Base-by-base conservation (phyloP, 2,329 filamentous ascomycete species). In the Paecilomyces sp. region DNA sequence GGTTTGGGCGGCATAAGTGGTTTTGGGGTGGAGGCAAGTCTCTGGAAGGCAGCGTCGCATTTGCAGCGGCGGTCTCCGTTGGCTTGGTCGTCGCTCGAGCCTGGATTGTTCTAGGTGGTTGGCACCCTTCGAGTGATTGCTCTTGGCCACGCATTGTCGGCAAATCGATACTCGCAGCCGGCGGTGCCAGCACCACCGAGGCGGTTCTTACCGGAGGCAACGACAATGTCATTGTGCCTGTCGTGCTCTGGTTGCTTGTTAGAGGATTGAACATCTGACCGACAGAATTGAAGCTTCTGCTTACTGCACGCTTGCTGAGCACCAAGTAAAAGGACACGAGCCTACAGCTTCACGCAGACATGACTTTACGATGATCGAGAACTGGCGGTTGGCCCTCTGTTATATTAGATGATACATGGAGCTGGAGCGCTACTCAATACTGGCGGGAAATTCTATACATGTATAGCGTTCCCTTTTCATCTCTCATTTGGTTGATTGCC, bases 11-110 rank as follows among this genome's bases (percentile, higher is more conserved):
- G 30, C 83, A 85, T 34, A 97, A 97, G 79, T 99, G 94, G 94
- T 83, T 92, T 25, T 99, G 94, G 94, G 90, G 91, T 13, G 94
- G 94, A 3, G 93, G 92, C 13, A 99, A 99, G 81, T 96, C 91
- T 63, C 81, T 99, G 1, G 93, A 99, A 75, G 94, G 94, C 13
- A 86, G 82, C 58, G 64, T 88, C 6, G 94, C 94, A 0, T 97
- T 99, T 74, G 88, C 88, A 1, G 75, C 79, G 3, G 92, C 91
- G 2, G 94, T 97, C 3, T 89, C 88, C 57, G 64, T 83, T 3
- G 94, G 93, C 0, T 80, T 97, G 54, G 75, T 88, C 52, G 78
- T 83, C 4, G 88, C 88, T 2, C 88, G 87, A 66, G 70, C 79
- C 15, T 97, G 92, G 92, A 78, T 97, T 63, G 79, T 82, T 50